Conservation (phyloP, 1,139 yeast genomes). For the Magnusiomyces clavatus region DNA sequence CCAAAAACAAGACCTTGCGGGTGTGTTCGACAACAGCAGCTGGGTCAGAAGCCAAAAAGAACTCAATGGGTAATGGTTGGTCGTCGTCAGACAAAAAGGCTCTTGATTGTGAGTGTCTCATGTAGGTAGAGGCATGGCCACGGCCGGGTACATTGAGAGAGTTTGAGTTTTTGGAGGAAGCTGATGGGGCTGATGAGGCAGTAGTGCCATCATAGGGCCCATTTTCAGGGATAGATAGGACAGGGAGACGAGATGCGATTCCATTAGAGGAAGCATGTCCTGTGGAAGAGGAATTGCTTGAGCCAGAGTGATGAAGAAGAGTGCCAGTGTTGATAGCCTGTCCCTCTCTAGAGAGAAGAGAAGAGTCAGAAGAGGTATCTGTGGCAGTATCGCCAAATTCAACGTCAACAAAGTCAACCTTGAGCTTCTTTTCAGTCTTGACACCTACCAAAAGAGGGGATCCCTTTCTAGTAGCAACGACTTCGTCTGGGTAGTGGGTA, state of each 20-base stretch:
- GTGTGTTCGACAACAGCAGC: constrained; percentile 98
- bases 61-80: constrained; percentile 89
- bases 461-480: constrained; percentile 96
- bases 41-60: constrained; percentile 94
- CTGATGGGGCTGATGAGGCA: constrained; percentile 4
- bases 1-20: constrained; percentile 89
- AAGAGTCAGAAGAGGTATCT: constrained; percentile 8
- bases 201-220: background rate
- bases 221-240: too few species aligned
- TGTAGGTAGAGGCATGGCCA: constrained; percentile 28
- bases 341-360: constrained; percentile 16
- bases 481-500: constrained; percentile 88
- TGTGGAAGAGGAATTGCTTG: too few species aligned
- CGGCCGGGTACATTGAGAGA: constrained; percentile 18
- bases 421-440: constrained; percentile 87
- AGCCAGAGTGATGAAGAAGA: too few species aligned
- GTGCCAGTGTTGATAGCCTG: constrained; percentile 4
- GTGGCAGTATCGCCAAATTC: constrained; percentile 70
- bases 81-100: constrained; percentile 91
- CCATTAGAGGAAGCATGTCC: too few species aligned
- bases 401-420: constrained; percentile 97
- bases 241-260: too few species aligned
- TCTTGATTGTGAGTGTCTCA: constrained; percentile 87
- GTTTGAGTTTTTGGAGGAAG: background rate
- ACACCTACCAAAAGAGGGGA: constrained; percentile 97